Conservation (phyloP, 2,329 filamentous ascomycete genomes). For the Lizonia empirigonia region DNA sequence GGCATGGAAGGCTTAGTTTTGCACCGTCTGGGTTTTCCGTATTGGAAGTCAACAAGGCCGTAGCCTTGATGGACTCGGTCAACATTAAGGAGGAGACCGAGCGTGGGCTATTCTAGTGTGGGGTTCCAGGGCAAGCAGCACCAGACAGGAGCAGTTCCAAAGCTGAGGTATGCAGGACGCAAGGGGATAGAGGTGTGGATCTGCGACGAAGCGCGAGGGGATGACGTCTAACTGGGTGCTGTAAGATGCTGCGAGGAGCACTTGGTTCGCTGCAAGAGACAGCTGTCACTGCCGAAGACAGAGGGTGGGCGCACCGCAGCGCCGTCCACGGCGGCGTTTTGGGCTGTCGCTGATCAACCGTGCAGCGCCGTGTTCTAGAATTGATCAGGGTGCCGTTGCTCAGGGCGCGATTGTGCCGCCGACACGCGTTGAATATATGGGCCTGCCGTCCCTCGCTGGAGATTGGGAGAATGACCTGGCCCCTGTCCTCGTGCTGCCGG, state of each 20-base stretch:
- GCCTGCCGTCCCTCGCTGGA: conserved; percentile 5
- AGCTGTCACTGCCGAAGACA: conserved; percentile 4
- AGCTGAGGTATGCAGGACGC: conserved; percentile 1
- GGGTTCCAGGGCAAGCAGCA: not conserved
- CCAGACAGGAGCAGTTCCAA: conserved; percentile 4
- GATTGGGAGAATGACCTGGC: conserved; percentile 6
- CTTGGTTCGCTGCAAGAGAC: conserved; percentile 7
- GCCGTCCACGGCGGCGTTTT: conserved; percentile 5
- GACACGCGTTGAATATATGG: conserved; percentile 17
- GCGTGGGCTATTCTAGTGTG: conserved; percentile 4
- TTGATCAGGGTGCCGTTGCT: not conserved
- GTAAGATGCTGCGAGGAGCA: not conserved
- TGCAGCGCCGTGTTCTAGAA: conserved; percentile 12
- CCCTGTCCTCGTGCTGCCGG: conserved; percentile 8
- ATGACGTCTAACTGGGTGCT: conserved; percentile 5
- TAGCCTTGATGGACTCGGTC: no score
- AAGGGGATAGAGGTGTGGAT: not conserved
- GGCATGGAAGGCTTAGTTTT: conserved; percentile 9
- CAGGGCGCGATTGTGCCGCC: conserved; percentile 2
- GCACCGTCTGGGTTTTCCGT: conserved; percentile 1
- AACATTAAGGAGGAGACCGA: conserved; percentile 10
- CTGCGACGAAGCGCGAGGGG: not conserved
- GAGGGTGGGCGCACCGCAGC: conserved; percentile 10
- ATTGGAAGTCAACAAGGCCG: conserved; percentile 7
- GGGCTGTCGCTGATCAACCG: conserved; percentile 13